Evolutionary conservation across 2,329 filamentous ascomycete genomes (phyloP).

Genomic region (Coniochaeta sp.): DNA sequence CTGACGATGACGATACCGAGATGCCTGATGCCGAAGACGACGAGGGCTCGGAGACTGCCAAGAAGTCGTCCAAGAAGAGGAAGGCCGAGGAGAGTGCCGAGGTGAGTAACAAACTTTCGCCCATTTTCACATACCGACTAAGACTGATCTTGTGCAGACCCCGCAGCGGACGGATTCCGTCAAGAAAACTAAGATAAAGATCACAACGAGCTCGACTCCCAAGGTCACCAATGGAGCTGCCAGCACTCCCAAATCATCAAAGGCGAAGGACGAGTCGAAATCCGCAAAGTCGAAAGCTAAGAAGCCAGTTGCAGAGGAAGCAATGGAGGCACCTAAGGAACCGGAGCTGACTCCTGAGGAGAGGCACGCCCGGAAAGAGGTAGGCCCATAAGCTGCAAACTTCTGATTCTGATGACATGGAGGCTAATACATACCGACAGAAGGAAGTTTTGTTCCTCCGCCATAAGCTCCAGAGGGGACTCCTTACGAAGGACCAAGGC

Average conservation of each 20-base stretch:
- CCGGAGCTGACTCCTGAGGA: slow-evolving; percentile 52
- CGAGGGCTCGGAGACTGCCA: slow-evolving; percentile 40
- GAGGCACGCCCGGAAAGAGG: slow-evolving; percentile 52
- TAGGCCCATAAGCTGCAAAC: slow-evolving; percentile 21
- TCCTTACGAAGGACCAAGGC: slow-evolving; percentile 74
- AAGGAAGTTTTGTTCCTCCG: slow-evolving; percentile 85
- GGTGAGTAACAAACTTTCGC: slow-evolving; percentile 34
- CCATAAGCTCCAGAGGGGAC: slow-evolving; percentile 90
- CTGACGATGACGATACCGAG: slow-evolving; percentile 48
- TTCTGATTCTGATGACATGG: not conserved
- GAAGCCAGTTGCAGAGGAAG: slow-evolving; percentile 46
- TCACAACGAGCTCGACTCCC: slow-evolving; percentile 58
- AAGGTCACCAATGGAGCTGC: slow-evolving; percentile 59
- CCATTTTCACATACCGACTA: too few species aligned
- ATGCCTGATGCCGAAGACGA: slow-evolving; percentile 55
- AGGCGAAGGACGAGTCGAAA: slow-evolving; percentile 47
- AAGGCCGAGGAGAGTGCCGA: slow-evolving; percentile 77
- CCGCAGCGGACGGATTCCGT: slow-evolving; percentile 54
- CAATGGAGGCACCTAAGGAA: slow-evolving; percentile 41
- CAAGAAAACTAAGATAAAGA: slow-evolving; percentile 63
- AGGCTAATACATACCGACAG: slow-evolving; percentile 33
- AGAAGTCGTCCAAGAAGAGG: slow-evolving; percentile 66
- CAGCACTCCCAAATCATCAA: slow-evolving; percentile 45
- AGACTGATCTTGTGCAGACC: slow-evolving; percentile 30
- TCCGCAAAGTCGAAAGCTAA: slow-evolving; percentile 34